Evolutionary conservation across 2,329 filamentous ascomycete species (phyloP).

Genomic region (Aspergillus floridensis): DNA sequence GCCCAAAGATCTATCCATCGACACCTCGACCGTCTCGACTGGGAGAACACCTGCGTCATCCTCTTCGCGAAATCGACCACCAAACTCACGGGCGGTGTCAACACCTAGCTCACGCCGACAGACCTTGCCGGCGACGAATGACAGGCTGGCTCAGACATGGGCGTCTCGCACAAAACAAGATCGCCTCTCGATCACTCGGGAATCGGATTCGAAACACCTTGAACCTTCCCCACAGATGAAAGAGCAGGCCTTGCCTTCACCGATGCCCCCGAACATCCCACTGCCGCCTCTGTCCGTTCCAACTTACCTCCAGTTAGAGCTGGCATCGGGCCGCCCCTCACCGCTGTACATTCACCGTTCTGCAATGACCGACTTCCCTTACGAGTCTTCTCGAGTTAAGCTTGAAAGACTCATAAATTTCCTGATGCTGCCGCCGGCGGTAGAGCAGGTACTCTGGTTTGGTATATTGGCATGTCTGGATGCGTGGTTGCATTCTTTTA

Average conservation of each 20-base stretch:
- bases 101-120: slow-evolving; percentile 36
- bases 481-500: slow-evolving; percentile 95
- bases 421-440: slow-evolving; percentile 71
- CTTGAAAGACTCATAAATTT: slow-evolving; percentile 91
- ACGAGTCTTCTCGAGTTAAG: slow-evolving; percentile 89
- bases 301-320: slow-evolving; percentile 64
- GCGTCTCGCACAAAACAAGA: slow-evolving; percentile 35
- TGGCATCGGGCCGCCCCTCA: slow-evolving; percentile 60
- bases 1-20: slow-evolving; percentile 21
- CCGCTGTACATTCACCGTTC: slow-evolving; percentile 63
- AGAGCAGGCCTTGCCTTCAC: slow-evolving; percentile 40
- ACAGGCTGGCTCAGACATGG: slow-evolving; percentile 34
- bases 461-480: slow-evolving; percentile 89
- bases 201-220: slow-evolving; percentile 34
- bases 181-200: slow-evolving; percentile 27
- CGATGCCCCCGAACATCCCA: slow-evolving; percentile 55
- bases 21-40: background rate
- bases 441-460: slow-evolving; percentile 84
- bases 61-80: slow-evolving; percentile 29
- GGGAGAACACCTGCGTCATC: slow-evolving; percentile 19
- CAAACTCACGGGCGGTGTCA: slow-evolving; percentile 36
- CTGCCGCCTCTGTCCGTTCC: slow-evolving; percentile 62
- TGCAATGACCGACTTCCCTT: slow-evolving; percentile 62
- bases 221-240: slow-evolving; percentile 25
- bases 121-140: slow-evolving; percentile 28